Conservation (phyloP, 805 yeast genomes). For the Kodamaea fukazawae region DNA sequence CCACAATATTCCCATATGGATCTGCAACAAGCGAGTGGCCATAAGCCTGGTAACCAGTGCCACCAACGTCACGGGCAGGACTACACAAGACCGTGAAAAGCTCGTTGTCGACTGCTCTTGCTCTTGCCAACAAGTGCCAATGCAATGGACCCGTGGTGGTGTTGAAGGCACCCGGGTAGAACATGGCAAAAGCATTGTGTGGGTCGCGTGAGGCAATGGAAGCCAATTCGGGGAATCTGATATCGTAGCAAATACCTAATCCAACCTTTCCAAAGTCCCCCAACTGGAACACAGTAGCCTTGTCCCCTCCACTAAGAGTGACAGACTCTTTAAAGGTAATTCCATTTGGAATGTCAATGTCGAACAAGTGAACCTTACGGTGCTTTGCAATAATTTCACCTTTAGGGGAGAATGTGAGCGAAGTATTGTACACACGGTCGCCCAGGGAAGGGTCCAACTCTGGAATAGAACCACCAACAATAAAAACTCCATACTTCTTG, state of each 20-base stretch:
- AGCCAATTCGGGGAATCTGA: slow-evolving; percentile 78
- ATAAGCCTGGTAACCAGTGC: slow-evolving; percentile 44
- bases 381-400: slow-evolving; percentile 86
- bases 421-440: slow-evolving; percentile 39
- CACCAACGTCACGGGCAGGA: slow-evolving; percentile 72
- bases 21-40: slow-evolving; percentile 46
- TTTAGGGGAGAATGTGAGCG: slow-evolving; percentile 54
- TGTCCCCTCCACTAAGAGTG: slow-evolving; percentile 73
- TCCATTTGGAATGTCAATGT: slow-evolving; percentile 87
- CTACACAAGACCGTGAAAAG: slow-evolving; percentile 75
- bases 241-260: slow-evolving; percentile 80
- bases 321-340: slow-evolving; percentile 83
- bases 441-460: slow-evolving; percentile 56
- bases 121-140: slow-evolving; percentile 73
- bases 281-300: slow-evolving; percentile 72
- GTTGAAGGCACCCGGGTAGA: slow-evolving; percentile 82
- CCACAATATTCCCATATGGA: slow-evolving; percentile 40
- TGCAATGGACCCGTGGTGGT: slow-evolving; percentile 82
- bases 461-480: slow-evolving; percentile 93
- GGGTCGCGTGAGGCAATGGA: slow-evolving; percentile 59
- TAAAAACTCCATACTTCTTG: slow-evolving; percentile 53
- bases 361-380: slow-evolving; percentile 88
- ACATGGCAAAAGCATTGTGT: slow-evolving; percentile 69
- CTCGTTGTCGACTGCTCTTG: slow-evolving; percentile 76
- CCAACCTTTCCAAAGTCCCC: slow-evolving; percentile 72